These are phyloP conservation scores for Penicillium oxalicum DNA, from an alignment of 2,329 filamentous ascomycete genomes.

Conservation along the genomic window DNA sequence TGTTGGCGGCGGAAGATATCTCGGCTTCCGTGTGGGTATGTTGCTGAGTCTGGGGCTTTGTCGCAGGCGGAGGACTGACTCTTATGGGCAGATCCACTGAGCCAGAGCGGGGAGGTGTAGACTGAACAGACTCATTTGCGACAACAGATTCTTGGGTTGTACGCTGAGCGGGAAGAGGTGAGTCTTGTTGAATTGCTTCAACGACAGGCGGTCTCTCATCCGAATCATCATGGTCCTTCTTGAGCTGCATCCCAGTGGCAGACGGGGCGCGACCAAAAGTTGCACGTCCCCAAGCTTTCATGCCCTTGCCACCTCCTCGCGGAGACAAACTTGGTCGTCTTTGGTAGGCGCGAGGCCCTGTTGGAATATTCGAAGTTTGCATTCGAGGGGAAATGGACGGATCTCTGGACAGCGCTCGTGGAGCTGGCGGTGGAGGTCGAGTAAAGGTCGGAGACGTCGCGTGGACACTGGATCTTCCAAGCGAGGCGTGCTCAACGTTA, in stretches of 20 bases:
- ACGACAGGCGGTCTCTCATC: slow-evolving; percentile 16
- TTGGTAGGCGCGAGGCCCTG: slow-evolving; percentile 38
- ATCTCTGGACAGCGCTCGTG: slow-evolving; percentile 26
- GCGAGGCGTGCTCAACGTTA: slow-evolving; percentile 16
- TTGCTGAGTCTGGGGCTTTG: neutral
- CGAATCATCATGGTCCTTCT: slow-evolving; percentile 31
- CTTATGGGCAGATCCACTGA: slow-evolving; percentile 14
- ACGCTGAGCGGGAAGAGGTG: slow-evolving; percentile 1
- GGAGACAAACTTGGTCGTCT: slow-evolving; percentile 26
- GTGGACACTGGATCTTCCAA: slow-evolving; percentile 15
- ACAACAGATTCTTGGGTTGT: slow-evolving; percentile 2
- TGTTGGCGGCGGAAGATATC: too few relatives aligned
- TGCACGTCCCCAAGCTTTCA: slow-evolving; percentile 37
- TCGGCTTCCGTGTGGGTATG: too few relatives aligned
- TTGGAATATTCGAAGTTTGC: slow-evolving; percentile 34
- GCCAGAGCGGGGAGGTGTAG: slow-evolving; percentile 6
- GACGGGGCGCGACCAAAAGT: slow-evolving; percentile 28
- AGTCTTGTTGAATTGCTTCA: slow-evolving; percentile 18
- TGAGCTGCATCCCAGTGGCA: slow-evolving; percentile 16
- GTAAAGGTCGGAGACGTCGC: slow-evolving; percentile 24
- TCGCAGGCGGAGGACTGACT: slow-evolving; percentile 7
- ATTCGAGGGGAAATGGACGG: slow-evolving; percentile 34
- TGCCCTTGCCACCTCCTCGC: slow-evolving; percentile 29
- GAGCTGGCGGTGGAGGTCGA: slow-evolving; percentile 21
- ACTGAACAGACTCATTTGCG: slow-evolving; percentile 5